A percentile compares a stretch with the other conserved stretches of the same genome.
These are phyloP conservation scores for Anthracocystis panici-leucophaei DNA, from an alignment of 1,284 basidiomycete genomes.

Conservation along the genomic window DNA sequence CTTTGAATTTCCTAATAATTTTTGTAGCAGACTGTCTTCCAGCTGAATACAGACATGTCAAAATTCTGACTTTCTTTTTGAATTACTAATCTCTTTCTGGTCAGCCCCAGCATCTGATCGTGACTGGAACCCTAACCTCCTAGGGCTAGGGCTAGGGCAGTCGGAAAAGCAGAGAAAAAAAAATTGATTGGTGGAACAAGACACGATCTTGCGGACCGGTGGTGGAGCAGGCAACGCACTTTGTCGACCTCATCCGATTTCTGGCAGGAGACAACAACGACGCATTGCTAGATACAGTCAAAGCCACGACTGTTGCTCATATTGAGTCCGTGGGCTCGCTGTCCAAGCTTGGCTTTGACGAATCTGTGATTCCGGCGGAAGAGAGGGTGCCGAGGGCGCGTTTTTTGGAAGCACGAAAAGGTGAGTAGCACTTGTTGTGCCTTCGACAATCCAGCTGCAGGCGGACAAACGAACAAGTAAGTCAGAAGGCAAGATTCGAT, in stretches of 20 bases:
- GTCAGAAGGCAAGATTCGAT: no score
- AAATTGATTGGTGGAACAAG: conserved; percentile 57
- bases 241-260: conserved; percentile 56
- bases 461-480: no score
- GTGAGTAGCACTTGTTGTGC: conserved; percentile 10
- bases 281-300: conserved; percentile 26
- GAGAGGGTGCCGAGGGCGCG: conserved; percentile 40
- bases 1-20: no score
- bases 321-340: conserved; percentile 35
- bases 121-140: no score
- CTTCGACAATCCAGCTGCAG: not conserved
- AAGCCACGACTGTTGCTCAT: conserved; percentile 30
- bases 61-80: not conserved
- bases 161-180: no score
- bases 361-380: conserved; percentile 15
- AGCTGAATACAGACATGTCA: not conserved
- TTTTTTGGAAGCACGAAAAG: conserved; percentile 48
- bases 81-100: not conserved
- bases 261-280: conserved; percentile 34
- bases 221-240: conserved; percentile 68
- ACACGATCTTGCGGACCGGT: conserved; percentile 59
- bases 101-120: not conserved
- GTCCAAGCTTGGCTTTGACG: conserved; percentile 41
- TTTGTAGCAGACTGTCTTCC: not conserved
- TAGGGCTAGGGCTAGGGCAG: no score